A percentile compares a stretch with the other conserved stretches of the same genome.
Conservation (phyloP, 345 rosid genomes). For the Sonneratia alba region DNA sequence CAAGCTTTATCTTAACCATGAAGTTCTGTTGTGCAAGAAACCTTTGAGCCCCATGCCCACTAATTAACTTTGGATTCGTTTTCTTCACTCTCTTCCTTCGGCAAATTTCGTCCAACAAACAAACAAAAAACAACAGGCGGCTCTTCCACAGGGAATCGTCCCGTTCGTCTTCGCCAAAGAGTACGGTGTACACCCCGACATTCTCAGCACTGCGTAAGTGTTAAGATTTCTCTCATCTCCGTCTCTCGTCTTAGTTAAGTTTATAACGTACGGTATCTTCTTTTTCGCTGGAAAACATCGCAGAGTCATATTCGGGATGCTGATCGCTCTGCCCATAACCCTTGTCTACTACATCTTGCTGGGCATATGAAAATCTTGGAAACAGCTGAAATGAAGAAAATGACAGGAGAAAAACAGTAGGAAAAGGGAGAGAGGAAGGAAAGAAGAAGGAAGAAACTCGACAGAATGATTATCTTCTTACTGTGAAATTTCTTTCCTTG, state of each 20-base stretch:
- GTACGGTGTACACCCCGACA: constrained; percentile 67
- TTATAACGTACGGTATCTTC: not conserved
- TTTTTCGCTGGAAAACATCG: constrained; percentile 12
- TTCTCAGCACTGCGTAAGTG: constrained; percentile 68
- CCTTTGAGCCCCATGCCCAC: too few species aligned
- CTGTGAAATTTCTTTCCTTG: not conserved
- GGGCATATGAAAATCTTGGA: constrained; percentile 42
- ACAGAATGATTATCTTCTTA: not conserved
- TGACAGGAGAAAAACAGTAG: not conserved
- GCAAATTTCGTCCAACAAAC: not conserved
- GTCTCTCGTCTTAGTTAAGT: not conserved
- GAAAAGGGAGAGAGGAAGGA: not conserved
- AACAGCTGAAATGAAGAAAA: not conserved
- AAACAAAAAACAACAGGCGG: constrained; percentile 41
- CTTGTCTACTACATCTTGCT: constrained; percentile 81
- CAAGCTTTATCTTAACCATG: too few species aligned
- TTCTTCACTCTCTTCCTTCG: not conserved
- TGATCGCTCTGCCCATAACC: constrained; percentile 91
- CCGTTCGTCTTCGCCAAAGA: constrained; percentile 88
- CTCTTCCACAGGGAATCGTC: constrained; percentile 77
- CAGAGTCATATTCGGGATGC: constrained; percentile 98
- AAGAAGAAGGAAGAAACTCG: not conserved
- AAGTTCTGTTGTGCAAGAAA: too few species aligned
- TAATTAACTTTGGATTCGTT: constrained; percentile 1
- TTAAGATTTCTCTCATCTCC: not conserved